Evolutionary conservation across 2,329 filamentous ascomycete genomes (phyloP).

Genomic region (Aureobasidium mangrovei): DNA sequence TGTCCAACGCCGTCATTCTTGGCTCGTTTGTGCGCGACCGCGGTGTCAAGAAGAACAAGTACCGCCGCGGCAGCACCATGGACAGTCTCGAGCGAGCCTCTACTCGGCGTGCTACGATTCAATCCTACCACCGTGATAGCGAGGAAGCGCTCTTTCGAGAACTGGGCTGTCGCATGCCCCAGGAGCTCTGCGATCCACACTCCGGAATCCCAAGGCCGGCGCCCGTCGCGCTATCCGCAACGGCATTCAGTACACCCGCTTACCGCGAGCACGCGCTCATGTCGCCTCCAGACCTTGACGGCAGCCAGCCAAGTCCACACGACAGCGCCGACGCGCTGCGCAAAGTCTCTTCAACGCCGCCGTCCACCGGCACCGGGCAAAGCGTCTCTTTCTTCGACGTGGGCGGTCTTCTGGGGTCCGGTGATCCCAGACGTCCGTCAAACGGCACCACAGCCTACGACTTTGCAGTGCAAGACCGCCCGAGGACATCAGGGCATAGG

Average conservation of each 20-base stretch:
- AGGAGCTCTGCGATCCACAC: conserved; percentile 36
- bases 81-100: conserved; percentile 49
- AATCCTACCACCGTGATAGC: conserved; percentile 62
- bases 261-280: neutral
- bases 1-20: conserved; percentile 81
- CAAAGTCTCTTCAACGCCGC: conserved; percentile 6
- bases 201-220: conserved; percentile 28
- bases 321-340: conserved; percentile 12
- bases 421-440: conserved; percentile 48
- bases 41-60: conserved; percentile 82
- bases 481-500: conserved; percentile 1
- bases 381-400: conserved; percentile 69
- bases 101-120: conserved; percentile 51
- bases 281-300: neutral
- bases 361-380: conserved; percentile 18
- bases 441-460: conserved; percentile 32
- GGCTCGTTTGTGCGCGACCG: conserved; percentile 88
- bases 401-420: conserved; percentile 61
- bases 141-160: conserved; percentile 83
- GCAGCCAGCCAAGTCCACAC: conserved; percentile 3
- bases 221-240: conserved; percentile 32
- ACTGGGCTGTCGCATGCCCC: conserved; percentile 59
- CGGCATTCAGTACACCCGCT: neutral
- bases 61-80: conserved; percentile 48
- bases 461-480: conserved; percentile 26